Evolutionary conservation across 805 yeast species (phyloP).

Genomic region (Wickerhamiella parazyma): DNA sequence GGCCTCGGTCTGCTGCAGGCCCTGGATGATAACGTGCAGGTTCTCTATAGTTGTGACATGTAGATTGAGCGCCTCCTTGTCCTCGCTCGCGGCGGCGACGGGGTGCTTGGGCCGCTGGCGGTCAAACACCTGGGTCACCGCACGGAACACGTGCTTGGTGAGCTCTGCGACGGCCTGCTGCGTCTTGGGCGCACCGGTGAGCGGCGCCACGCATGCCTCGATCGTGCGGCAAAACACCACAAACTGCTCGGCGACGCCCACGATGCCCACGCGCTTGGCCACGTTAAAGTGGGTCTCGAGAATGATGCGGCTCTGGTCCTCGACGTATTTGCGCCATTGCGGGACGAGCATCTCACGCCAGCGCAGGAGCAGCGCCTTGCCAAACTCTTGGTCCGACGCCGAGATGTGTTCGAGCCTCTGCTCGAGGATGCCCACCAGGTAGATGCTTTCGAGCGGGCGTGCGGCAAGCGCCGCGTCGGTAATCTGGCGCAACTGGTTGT

Average conservation of each 20-base stretch:
- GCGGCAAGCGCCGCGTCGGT: conserved; percentile 28
- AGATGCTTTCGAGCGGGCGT: conserved; percentile 32
- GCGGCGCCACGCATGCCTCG: conserved; percentile 10
- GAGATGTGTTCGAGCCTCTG: conserved; percentile 27
- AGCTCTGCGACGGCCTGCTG: conserved; percentile 13
- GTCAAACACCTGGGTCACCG: conserved; percentile 19
- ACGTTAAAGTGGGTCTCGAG: conserved; percentile 28
- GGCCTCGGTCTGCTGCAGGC: conserved; percentile 18
- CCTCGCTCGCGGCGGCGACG: conserved; percentile 15
- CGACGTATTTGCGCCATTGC: conserved; percentile 48
- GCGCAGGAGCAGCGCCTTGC: conserved; percentile 37
- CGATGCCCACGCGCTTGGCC: conserved; percentile 31
- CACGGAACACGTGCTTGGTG: conserved; percentile 18
- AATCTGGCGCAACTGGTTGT: conserved; percentile 22
- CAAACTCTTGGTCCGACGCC: conserved; percentile 51
- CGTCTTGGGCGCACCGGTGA: conserved; percentile 8
- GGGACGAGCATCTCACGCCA: conserved; percentile 37
- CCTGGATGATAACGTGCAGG: conserved; percentile 34
- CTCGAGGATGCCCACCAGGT: conserved; percentile 33
- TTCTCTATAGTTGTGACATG: conserved; percentile 40
- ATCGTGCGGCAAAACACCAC: conserved; percentile 26
- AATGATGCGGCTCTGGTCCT: conserved; percentile 37
- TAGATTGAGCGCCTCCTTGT: conserved; percentile 29
- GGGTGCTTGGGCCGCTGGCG: neutral
- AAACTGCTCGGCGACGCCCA: conserved; percentile 34